Conservation (phyloP, 169 alveolate genomes). For the Perkinsus marinus region DNA sequence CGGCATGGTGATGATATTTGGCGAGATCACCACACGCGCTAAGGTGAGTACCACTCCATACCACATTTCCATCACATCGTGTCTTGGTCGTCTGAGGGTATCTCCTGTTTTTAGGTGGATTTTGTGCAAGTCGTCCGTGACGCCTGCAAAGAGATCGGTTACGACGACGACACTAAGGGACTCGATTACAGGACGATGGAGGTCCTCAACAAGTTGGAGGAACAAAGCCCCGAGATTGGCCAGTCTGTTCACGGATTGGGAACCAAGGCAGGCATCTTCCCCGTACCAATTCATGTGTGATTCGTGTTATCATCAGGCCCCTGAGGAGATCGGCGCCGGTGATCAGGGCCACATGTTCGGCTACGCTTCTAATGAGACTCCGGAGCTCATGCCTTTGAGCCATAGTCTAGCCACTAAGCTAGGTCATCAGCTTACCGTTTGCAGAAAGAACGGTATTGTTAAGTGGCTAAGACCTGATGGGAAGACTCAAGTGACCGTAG, state of each 20-base stretch:
- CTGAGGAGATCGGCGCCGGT: slow-evolving; percentile 48
- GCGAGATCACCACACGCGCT: slow-evolving; percentile 90
- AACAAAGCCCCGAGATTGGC: slow-evolving; percentile 89
- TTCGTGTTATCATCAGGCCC: neutral
- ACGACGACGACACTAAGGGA: slow-evolving; percentile 77
- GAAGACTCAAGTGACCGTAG: slow-evolving; percentile 89
- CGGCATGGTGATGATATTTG: slow-evolving; percentile 84
- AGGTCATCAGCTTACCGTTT: slow-evolving; percentile 80
- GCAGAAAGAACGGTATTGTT: slow-evolving; percentile 69
- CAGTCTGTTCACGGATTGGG: slow-evolving; percentile 79
- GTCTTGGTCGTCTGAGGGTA: neutral
- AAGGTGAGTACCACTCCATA: slow-evolving; percentile 7
- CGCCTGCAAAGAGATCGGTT: slow-evolving; percentile 77
- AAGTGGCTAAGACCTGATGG: slow-evolving; percentile 98
- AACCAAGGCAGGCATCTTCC: slow-evolving; percentile 2
- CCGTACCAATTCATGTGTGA: neutral
- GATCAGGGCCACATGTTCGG: slow-evolving; percentile 99
- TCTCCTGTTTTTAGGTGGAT: slow-evolving; percentile 27
- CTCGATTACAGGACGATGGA: slow-evolving; percentile 84
- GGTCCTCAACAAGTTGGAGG: slow-evolving; percentile 77
- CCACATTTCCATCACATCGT: neutral
- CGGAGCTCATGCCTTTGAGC: slow-evolving; percentile 90
- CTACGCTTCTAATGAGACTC: slow-evolving; percentile 96
- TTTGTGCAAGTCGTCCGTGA: slow-evolving; percentile 85
- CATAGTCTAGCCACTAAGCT: slow-evolving; percentile 85